Evolutionary conservation across 192 early-diverging fungal species (phyloP).

Genomic region (Rhizophagus clarus): DNA sequence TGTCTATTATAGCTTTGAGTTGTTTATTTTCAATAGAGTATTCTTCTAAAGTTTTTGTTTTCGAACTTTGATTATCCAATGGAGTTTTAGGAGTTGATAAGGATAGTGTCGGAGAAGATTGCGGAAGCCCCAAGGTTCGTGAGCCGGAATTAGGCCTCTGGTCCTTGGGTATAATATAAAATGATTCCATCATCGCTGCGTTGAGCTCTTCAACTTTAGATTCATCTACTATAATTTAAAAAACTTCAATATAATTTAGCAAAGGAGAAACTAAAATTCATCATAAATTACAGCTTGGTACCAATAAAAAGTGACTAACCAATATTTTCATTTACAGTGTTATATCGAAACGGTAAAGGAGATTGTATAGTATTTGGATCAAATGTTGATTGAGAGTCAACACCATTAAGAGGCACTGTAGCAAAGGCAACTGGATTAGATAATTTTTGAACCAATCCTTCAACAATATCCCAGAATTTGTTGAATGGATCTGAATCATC

Average conservation of each 20-base stretch:
- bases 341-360: conserved; percentile 14
- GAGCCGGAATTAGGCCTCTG: conserved; percentile 24
- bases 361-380: conserved; percentile 1
- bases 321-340: neutral
- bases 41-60: conserved; percentile 65
- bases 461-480: conserved; percentile 79
- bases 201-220: conserved; percentile 31
- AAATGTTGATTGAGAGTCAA: conserved; percentile 34
- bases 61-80: neutral
- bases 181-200: conserved; percentile 56
- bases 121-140: neutral
- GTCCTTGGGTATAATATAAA: conserved; percentile 46
- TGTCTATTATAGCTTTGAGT: conserved; percentile 63
- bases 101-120: neutral
- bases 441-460: conserved; percentile 71
- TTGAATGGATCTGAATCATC: conserved; percentile 84
- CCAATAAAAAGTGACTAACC: conserved; percentile 8
- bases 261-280: neutral
- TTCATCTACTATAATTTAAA: neutral
- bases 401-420: conserved; percentile 52
- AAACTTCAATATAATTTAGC: neutral
- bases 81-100: neutral
- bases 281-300: neutral
- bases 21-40: conserved; percentile 67
- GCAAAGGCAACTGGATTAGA: conserved; percentile 69